Base-by-base conservation (phyloP, 2,329 filamentous ascomycete species). In the Pyricularia pennisetigena region DNA sequence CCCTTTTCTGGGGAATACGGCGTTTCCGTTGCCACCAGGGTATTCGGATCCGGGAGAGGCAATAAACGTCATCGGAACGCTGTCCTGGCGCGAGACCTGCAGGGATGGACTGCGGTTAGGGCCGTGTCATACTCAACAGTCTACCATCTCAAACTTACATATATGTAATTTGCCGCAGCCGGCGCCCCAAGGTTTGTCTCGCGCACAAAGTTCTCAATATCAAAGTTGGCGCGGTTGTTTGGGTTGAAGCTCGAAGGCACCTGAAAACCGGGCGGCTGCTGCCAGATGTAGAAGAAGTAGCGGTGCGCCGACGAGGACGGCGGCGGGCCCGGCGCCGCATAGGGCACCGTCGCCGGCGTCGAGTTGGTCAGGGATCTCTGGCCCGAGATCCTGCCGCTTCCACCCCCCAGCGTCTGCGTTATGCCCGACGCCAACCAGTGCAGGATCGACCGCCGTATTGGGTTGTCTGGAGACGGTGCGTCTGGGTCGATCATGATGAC, bases 201-300 rank as follows among this genome's bases (percentile, higher is more conserved):
- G 14, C 61, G 54, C 24, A 69, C 54, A 29, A 69, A 68, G 16
- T 30, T 23, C 3, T 67, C 63, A 8, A 69, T 54, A 64, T 69
- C 59, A 23, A 69, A 68, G 2, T 24, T 28, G 35, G n/a, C 28
- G 49, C 69, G 69, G 67, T 68, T 69, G 35, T 26, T 49, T 3
- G 67, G 64, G 29, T 64, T 30, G 26, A 64, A 65, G 54, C 49
- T 41, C 2, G 10, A n/a, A 9, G 69, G 69, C 20, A 69, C n/a
- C 24, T 64, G 26, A n/a, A 69, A 68, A 28, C 9, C 35, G 12
- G 65, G 62, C 9, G 69, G 69, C 64, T 69, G 69, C 16, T 66
- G 41, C 30, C 66, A 69, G 35, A 67, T 62, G 41, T 69, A 69
- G 26, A 69, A 29, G 57, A 69, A 68, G 64, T 69, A 69, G 28